Base-by-base conservation (phyloP, 257 asterid species). In the Paraleonurus japonicus region DNA sequence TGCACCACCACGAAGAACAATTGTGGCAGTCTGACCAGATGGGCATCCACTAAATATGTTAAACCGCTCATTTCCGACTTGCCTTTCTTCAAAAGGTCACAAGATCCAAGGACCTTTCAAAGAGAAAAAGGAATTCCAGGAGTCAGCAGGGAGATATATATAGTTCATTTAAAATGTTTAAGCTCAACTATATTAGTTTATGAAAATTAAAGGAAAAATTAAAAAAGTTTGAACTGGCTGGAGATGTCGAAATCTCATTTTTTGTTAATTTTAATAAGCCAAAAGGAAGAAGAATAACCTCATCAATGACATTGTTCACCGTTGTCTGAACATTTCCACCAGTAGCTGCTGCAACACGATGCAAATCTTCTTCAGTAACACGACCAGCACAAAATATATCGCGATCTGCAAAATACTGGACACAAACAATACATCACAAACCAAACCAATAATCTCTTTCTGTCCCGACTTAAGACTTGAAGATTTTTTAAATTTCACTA, bases 371-470 rank as follows among this genome's bases (percentile, higher is more conserved):
- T 78, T 92, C 96, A 74, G 92, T 73, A 20, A 92, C 98, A 77
- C 96, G 98, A 69, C 98, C 98, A 68, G 96, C 98, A 79, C 96
- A 92, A 75, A 92, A 92, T 54, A 92, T 83, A 81, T 92, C 98
- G 63, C 96, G 92, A 69, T 92, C 98, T 47, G 98, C 98, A 82
- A 92, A 92, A 69, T 92, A 92, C 98, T 92, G 92, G 65, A 22
- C 60, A 70, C 50, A 67, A 39, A 70, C 48, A 51, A 78, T 39
- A 67, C 53, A 17, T 43, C 48, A 63, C 16, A 22, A 37, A 41
- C 45, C 62, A 19, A 23, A 54, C 35, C 43, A 20, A 17, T n/a
- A 50, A 45, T 39, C 59, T 69, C 35, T 61, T 47, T 55, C 17
- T 19, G 43, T 20, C 43, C 64, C 43, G 9, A 4, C 6, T n/a